Percentiles rank a stretch among this genome's conserved stretches.
phyloP scores from a whole-genome alignment of 202 grass and related monocot genomes.

The Saccharum hybrid region DNA sequence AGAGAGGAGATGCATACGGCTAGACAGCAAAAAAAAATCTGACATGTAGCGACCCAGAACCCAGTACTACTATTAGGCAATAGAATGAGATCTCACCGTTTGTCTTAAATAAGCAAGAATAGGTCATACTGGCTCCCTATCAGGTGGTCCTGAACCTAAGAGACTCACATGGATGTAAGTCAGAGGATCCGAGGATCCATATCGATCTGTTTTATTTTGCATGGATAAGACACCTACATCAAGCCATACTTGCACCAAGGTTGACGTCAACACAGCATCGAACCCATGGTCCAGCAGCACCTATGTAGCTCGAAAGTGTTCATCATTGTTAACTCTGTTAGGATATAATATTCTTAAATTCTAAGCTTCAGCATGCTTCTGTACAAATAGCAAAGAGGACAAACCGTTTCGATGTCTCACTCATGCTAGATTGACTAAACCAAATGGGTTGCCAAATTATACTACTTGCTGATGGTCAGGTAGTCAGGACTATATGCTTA shows the following conservation, averaged over 20 bases:
- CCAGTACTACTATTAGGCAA: slow-evolving; percentile 9
- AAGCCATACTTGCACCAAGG: slow-evolving; percentile 22
- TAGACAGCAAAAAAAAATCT: slow-evolving; percentile 24
- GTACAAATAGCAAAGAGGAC: slow-evolving; percentile 26
- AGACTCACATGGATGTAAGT: slow-evolving; percentile 50
- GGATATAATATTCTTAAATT: slow-evolving; percentile 31
- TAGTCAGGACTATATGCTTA: slow-evolving; percentile 7
- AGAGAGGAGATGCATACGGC: slow-evolving; percentile 33
- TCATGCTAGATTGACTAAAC: not conserved
- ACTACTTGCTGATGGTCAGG: not conserved
- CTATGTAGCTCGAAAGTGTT: slow-evolving; percentile 7
- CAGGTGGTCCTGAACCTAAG: slow-evolving; percentile 39
- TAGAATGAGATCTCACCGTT: slow-evolving; percentile 33
- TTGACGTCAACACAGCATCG: not conserved
- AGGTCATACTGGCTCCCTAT: slow-evolving; percentile 25
- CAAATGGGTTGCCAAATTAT: not conserved
- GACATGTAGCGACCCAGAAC: not conserved
- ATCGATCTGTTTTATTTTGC: slow-evolving; percentile 39
- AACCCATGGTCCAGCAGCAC: slow-evolving; percentile 32
- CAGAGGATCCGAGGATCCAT: slow-evolving; percentile 27
- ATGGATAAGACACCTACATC: slow-evolving; percentile 28
- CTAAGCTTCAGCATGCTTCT: slow-evolving; percentile 44
- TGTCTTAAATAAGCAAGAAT: slow-evolving; percentile 48
- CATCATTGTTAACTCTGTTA: slow-evolving; percentile 14
- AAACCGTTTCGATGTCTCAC: not conserved